phyloP scores from a whole-genome alignment of 192 early-diverging fungal genomes.

The Chytriomyces sp. region DNA sequence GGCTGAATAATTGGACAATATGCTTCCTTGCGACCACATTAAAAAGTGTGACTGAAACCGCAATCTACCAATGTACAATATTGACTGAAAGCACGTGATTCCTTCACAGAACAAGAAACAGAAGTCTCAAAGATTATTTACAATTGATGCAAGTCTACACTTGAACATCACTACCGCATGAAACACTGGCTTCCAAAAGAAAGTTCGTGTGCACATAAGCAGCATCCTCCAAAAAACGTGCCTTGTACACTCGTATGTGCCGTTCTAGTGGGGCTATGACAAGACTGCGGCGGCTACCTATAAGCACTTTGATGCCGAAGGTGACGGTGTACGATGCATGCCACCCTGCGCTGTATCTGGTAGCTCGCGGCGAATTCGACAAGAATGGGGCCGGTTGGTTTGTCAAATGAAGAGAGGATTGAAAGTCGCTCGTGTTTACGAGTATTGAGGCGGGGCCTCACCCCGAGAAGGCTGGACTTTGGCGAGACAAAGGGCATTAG shows the following conservation, averaged over 20 bases:
- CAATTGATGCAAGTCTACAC: conserved; percentile 29
- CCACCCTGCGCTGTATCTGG: conserved; percentile 42
- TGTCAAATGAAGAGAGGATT: conserved; percentile 11
- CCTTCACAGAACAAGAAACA: background rate
- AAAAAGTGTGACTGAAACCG: too few relatives aligned
- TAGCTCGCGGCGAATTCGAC: conserved; percentile 39
- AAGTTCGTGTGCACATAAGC: conserved; percentile 23
- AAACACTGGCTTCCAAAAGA: conserved; percentile 34
- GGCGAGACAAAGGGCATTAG: conserved; percentile 29
- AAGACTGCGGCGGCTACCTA: background rate
- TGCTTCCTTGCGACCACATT: background rate
- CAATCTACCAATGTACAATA: too few relatives aligned
- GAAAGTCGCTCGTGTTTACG: conserved; percentile 16
- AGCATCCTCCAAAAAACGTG: background rate
- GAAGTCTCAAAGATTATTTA: conserved; percentile 3
- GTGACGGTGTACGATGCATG: conserved; percentile 39
- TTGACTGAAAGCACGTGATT: background rate
- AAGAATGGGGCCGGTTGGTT: conserved; percentile 20
- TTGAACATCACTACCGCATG: conserved; percentile 14
- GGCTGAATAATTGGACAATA: background rate
- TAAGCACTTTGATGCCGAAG: conserved; percentile 37
- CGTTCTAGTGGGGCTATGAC: conserved; percentile 16
- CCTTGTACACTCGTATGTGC: background rate
- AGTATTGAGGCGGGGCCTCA: background rate
- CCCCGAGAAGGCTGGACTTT: conserved; percentile 8